A percentile compares a stretch with the other conserved stretches of the same genome.
Conservation (phyloP, 139 green algal species). For the Deuterostichococcus epilithicus region DNA sequence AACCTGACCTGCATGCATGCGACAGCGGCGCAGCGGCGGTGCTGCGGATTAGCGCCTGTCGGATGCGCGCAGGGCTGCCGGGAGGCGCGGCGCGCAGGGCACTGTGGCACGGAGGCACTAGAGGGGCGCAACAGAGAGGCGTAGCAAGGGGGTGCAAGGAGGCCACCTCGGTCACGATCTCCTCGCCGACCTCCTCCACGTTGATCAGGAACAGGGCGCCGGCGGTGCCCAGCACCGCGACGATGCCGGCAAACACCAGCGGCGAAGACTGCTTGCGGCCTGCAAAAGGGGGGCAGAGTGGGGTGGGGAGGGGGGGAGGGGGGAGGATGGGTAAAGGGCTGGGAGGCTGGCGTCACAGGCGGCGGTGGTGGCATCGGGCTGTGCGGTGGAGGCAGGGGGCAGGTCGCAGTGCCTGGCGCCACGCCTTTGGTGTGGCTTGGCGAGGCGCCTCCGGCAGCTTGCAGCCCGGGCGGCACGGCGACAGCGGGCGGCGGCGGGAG, state of each 20-base stretch:
- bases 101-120: neutral
- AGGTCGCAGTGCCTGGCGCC: neutral
- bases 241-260: slow-evolving; percentile 48
- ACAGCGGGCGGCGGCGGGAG: neutral
- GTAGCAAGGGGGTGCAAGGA: neutral
- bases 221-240: slow-evolving; percentile 39
- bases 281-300: no score
- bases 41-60: neutral
- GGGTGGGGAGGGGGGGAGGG: neutral
- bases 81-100: neutral
- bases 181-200: slow-evolving; percentile 42
- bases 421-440: neutral
- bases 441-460: neutral
- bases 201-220: slow-evolving; percentile 58
- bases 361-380: slow-evolving; percentile 2
- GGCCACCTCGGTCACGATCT: slow-evolving; percentile 6
- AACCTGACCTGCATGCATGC: no score
- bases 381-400: slow-evolving; percentile 2
- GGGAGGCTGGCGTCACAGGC: neutral
- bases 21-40: no score
- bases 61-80: neutral
- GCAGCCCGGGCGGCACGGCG: neutral
- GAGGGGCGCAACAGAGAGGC: neutral
- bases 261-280: slow-evolving; percentile 36
- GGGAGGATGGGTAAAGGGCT: neutral